Evolutionary conservation across 345 rosid species (phyloP), one percentile per base, ranked within the genome.

Genomic region (Citrus trifoliata): DNA sequence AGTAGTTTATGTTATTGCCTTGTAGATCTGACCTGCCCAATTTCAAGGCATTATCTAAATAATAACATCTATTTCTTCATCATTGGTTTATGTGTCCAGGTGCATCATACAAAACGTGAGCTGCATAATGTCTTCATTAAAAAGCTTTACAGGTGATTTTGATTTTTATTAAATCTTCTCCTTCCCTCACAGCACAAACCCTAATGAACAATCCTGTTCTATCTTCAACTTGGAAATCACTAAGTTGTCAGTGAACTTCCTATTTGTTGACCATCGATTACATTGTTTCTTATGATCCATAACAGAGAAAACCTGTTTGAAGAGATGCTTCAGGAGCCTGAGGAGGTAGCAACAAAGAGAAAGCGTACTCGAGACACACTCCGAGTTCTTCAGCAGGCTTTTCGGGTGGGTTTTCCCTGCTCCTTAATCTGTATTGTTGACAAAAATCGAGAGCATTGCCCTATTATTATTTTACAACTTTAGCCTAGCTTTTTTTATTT

Each of bases 321-420:
- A 85, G 98, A 97, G 89, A 92, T 97, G 98, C 80, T 97, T 82
- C 99, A 94, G 90, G 99, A 97, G 84, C 95, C 98, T 74, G 96
- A 89, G 27, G 99, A 93, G 86, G 81, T 97, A 77, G 97, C 98
- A 33, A 71, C 63, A 58, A 94, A 88, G 86, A 90, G 99, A 87
- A 97, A 93, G 81, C 94, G 86, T 61, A 93, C 96, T 4, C 88
- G 93, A 77, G 98, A 94, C 79, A 88, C 91, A 65, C 96, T 97
- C 73, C 84, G 92, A 56, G 90, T 91, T 74, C 98, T 97, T 72
- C 98, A 92, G 79, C 99, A 93, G 80, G 99, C 99, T 67, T 91
- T 92, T 85, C 85, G 91, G 90, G 98, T 94, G 77, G 79, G 89
- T 85, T 79, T 84, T 63, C 80, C 76, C 38, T 37, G 42, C 65